Evolutionary conservation across 1,284 basidiomycete genomes (phyloP).

Genomic region (Mycosarcoma mackinlayi): DNA sequence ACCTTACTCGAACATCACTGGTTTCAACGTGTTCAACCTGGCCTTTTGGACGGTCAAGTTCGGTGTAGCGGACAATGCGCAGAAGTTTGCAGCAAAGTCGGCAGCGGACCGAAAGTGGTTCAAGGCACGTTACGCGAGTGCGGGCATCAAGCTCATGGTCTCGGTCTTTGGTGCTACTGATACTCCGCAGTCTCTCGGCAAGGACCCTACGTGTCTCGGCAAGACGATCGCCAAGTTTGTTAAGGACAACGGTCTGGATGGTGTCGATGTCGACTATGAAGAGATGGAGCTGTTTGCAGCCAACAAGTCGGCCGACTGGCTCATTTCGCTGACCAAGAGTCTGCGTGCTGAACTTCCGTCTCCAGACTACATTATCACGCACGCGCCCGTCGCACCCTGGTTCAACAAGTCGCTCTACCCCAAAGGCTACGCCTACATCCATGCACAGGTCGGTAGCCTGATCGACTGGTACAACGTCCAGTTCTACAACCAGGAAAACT

Average conservation of each 20-base stretch:
- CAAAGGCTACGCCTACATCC: slow-evolving; percentile 40
- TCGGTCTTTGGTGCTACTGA: slow-evolving; percentile 71
- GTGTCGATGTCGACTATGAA: slow-evolving; percentile 75
- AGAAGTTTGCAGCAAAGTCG: slow-evolving; percentile 47
- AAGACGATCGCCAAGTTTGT: slow-evolving; percentile 68
- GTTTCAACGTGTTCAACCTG: slow-evolving; percentile 70
- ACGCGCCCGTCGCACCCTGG: slow-evolving; percentile 64
- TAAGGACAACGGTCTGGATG: slow-evolving; percentile 72
- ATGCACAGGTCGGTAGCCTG: slow-evolving; percentile 41
- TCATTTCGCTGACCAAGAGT: slow-evolving; percentile 70
- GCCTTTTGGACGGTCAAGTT: slow-evolving; percentile 70
- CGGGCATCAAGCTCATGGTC: slow-evolving; percentile 69
- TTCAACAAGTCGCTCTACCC: slow-evolving; percentile 42
- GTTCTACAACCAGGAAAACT: slow-evolving; percentile 57
- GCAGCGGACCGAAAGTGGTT: slow-evolving; percentile 52
- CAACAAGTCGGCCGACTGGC: slow-evolving; percentile 36
- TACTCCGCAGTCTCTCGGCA: slow-evolving; percentile 70
- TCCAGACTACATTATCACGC: slow-evolving; percentile 65
- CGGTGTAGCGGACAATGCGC: slow-evolving; percentile 67
- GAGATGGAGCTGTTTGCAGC: slow-evolving; percentile 67
- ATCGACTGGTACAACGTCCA: slow-evolving; percentile 72
- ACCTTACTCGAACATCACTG: slow-evolving; percentile 42
- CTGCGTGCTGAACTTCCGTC: slow-evolving; percentile 70
- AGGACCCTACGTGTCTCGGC: slow-evolving; percentile 31
- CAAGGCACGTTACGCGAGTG: slow-evolving; percentile 69